These are phyloP conservation scores for Penicillium egyptiacum DNA, from an alignment of 495 filamentous ascomycete species.

Conservation along the genomic window DNA sequence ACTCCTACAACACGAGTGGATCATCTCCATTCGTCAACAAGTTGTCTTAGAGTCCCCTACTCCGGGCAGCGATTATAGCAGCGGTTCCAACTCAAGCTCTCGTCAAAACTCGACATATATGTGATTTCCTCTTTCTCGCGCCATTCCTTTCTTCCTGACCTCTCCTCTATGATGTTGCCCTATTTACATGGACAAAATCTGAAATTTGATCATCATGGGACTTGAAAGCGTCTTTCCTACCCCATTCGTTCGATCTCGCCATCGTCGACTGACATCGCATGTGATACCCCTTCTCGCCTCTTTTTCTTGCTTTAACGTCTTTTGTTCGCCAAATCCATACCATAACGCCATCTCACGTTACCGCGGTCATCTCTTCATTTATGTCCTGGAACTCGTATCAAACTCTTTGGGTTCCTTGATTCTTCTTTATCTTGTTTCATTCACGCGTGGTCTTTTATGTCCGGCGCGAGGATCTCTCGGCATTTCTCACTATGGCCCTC, in stretches of 20 bases:
- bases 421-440: slow-evolving; percentile 2
- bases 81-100: slow-evolving; percentile 31
- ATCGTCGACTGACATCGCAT: slow-evolving; percentile 30
- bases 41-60: slow-evolving; percentile 56
- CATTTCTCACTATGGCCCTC: slow-evolving; percentile 5
- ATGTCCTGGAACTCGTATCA: background rate
- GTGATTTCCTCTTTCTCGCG: slow-evolving; percentile 16
- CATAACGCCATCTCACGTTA: slow-evolving; percentile 9
- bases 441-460: background rate
- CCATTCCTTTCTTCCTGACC: background rate
- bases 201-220: slow-evolving; percentile 1
- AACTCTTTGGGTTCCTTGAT: background rate
- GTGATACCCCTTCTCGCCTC: slow-evolving; percentile 30
- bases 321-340: slow-evolving; percentile 2
- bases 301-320: slow-evolving; percentile 10
- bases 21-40: slow-evolving; percentile 64
- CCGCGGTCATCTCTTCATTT: background rate
- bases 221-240: background rate
- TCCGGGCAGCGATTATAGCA: slow-evolving; percentile 42
- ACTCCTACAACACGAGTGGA: slow-evolving; percentile 95
- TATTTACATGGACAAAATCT: slow-evolving; percentile 6
- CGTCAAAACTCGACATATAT: slow-evolving; percentile 39
- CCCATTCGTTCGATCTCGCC: slow-evolving; percentile 28
- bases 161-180: background rate
- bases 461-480: background rate